Evolutionary conservation across 2,329 filamentous ascomycete genomes (phyloP), one percentile per base, ranked within the genome.

Genomic region (Arthrocladium fulminans): DNA sequence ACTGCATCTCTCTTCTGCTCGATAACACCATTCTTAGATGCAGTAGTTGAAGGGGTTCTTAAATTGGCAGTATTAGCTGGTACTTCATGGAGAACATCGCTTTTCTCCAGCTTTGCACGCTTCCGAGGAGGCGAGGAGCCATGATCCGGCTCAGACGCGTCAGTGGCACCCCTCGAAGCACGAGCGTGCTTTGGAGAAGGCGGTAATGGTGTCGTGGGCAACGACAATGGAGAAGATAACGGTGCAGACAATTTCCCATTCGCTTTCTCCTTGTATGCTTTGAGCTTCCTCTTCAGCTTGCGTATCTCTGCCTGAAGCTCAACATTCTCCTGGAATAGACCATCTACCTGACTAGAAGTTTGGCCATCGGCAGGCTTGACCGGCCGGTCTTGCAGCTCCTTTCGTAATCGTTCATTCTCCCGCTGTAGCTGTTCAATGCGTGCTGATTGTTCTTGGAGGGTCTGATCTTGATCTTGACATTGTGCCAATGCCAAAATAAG

Each of bases 371-470:
- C 7, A 22, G 27, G 9, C 6, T 17, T 9, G 24, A 4, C 24
- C 22, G 5, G 37, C 4, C 13, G 37, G 25, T 48, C 24, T 24
- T 30, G 37, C 3, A 48, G 37, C 37, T 48, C 45, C 29, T 37
- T 48, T 25, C 25, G 30, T n/a, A 47, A 19, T 12, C 37, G n/a
- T 73, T 70, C 53, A 65, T 65, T 44, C 68, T 70, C 61, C 55
- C 15, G 52, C 53, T 49, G 49, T 49, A 53, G 45, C 27, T 23
- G 35, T 40, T 48, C 48, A 47, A 45, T 50, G 27, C 34, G 48
- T 41, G 42, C 46, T 35, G 29, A 48, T 34, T 42, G 51, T 29
- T 49, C 46, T 22, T 38, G 41, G 40, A 52, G 42, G 19, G 40
- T 46, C 37, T 15, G 47, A 39, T 39, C 45, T 44, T 53, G 67